phyloP scores from a whole-genome alignment of 306 rosid genomes.

The Prunus davidiana region DNA sequence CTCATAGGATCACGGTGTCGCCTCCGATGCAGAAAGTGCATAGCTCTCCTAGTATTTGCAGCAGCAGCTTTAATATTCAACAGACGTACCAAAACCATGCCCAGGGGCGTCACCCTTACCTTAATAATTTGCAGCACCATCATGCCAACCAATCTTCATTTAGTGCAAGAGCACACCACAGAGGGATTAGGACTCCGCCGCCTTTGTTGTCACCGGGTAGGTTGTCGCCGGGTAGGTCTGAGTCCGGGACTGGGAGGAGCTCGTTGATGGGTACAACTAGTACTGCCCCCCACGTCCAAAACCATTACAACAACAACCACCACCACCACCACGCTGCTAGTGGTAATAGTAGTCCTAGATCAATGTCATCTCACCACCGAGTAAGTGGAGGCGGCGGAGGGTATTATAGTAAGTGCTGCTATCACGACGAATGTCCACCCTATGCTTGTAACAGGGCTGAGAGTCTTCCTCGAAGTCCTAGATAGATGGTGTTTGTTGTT shows the following conservation, averaged over 20 bases:
- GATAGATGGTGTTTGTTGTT: too few species aligned
- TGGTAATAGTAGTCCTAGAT: background rate
- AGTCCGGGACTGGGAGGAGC: background rate
- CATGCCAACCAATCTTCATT: background rate
- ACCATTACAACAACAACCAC: background rate
- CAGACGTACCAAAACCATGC: background rate
- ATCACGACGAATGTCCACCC: background rate
- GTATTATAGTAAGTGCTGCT: background rate
- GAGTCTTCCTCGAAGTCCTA: background rate
- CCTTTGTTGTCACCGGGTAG: background rate
- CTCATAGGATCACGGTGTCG: background rate
- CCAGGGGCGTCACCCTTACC: background rate
- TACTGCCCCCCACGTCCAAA: background rate
- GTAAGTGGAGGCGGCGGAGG: background rate
- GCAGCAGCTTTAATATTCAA: background rate
- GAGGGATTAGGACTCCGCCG: background rate
- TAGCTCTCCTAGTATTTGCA: constrained; percentile 12
- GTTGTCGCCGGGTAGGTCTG: background rate
- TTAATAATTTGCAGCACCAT: background rate
- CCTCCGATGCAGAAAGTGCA: constrained; percentile 11
- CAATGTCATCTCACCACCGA: background rate
- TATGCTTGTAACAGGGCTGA: background rate
- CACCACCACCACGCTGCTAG: background rate
- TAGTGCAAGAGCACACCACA: background rate
- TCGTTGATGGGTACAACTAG: background rate